Percentiles rank a stretch among this genome's conserved stretches.
phyloP scores from a whole-genome alignment of 148 eudicot genomes.

The Polygonum maritimum region DNA sequence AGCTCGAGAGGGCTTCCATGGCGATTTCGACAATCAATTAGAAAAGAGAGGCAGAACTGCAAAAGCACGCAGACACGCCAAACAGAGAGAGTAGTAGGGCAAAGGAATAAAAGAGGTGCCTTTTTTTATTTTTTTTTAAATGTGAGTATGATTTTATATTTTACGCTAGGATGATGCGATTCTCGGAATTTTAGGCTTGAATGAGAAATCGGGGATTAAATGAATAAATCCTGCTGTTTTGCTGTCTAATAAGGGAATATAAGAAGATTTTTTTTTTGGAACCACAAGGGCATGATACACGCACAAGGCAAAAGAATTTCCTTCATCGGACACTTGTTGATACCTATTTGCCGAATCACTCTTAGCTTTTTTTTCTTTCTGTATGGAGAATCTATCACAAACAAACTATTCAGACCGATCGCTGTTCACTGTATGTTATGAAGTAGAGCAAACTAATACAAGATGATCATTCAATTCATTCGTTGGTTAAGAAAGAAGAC shows the following conservation, averaged over 20 bases:
- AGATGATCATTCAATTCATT: no score
- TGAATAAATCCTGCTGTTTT: background rate
- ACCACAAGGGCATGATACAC: background rate
- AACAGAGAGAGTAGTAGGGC: conserved; percentile 1
- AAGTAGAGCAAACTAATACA: no score
- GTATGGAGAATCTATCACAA: no score
- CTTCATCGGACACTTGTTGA: no score
- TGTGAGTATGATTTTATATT: no score
- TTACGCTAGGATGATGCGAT: background rate
- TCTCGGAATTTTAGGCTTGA: background rate
- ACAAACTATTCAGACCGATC: no score
- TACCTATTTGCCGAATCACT: no score
- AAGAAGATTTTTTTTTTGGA: background rate
- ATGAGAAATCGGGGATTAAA: background rate
- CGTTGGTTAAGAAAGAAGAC: no score
- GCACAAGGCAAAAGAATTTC: background rate
- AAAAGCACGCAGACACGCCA: background rate
- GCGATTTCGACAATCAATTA: background rate
- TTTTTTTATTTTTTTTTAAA: background rate
- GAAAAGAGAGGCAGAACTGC: background rate
- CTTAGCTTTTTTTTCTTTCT: no score
- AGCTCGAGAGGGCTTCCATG: conserved; percentile 12
- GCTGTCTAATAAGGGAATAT: background rate
- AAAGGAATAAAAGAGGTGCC: background rate
- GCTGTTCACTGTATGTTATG: no score